Conservation (phyloP, 345 rosid species). For the Rubroshorea leprosula region DNA sequence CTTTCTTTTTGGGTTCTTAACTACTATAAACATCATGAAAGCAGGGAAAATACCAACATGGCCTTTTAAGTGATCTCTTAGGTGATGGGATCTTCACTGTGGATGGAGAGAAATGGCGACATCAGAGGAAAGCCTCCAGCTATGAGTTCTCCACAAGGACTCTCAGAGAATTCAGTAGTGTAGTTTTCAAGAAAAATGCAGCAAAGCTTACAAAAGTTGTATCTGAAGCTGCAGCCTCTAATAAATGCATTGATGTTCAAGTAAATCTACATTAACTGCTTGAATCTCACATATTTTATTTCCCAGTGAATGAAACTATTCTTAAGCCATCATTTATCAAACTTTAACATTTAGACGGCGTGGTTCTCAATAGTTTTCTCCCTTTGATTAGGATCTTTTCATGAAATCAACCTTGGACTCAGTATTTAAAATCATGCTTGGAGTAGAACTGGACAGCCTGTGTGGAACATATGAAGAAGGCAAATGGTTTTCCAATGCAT, state of each 20-base stretch:
- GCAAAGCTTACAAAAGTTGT: slow-evolving; percentile 23
- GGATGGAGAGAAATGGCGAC: slow-evolving; percentile 40
- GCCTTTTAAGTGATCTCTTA: slow-evolving; percentile 19
- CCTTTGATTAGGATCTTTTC: slow-evolving; percentile 18
- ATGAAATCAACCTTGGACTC: slow-evolving; percentile 23
- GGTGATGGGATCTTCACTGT: slow-evolving; percentile 41
- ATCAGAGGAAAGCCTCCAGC: slow-evolving; percentile 33
- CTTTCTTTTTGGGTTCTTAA: too few species aligned
- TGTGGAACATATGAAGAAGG: slow-evolving; percentile 16
- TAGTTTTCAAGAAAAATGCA: slow-evolving; percentile 22
- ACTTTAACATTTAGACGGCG: too few species aligned
- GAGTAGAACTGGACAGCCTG: slow-evolving; percentile 20
- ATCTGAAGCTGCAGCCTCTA: slow-evolving; percentile 18
- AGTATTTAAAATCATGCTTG: slow-evolving; percentile 21
- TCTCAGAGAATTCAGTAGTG: slow-evolving; percentile 29
- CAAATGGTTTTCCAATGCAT: slow-evolving; percentile 9
- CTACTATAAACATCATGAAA: neutral
- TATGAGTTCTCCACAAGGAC: slow-evolving; percentile 28
- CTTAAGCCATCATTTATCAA: neutral
- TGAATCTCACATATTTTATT: neutral
- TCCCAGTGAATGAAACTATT: neutral
- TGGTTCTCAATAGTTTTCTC: neutral
- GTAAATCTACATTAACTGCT: neutral
- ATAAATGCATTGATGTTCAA: slow-evolving; percentile 23
- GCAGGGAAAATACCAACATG: slow-evolving; percentile 20